phyloP scores from a whole-genome alignment of 768 basidiomycete genomes.

The Austroboletus festivus region DNA sequence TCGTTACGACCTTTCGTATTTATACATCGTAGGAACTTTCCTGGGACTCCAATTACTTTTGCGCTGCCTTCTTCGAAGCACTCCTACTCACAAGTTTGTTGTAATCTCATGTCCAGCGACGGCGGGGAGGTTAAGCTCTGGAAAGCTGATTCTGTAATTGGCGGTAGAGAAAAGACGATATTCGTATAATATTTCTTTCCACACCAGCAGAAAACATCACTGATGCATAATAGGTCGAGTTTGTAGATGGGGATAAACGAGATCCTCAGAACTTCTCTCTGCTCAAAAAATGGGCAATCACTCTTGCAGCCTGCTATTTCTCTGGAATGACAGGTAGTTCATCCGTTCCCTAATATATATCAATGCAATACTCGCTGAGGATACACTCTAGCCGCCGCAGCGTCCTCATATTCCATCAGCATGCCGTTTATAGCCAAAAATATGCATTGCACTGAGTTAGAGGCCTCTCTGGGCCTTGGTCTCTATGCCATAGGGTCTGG shows the following conservation, averaged over 20 bases:
- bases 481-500: constrained; percentile 61
- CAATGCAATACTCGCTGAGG: neutral
- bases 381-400: constrained; percentile 41
- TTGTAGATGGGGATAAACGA: constrained; percentile 35
- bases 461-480: constrained; percentile 46
- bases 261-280: constrained; percentile 38
- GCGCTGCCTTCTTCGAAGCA: too few relatives aligned
- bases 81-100: too few relatives aligned
- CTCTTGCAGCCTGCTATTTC: constrained; percentile 29
- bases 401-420: constrained; percentile 53
- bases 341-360: too few relatives aligned
- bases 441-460: constrained; percentile 40
- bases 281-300: constrained; percentile 42
- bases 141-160: neutral
- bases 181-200: constrained; percentile 5
- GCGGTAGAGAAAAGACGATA: constrained; percentile 4
- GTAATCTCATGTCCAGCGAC: constrained; percentile 8
- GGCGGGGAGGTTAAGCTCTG: neutral
- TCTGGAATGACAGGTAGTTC: constrained; percentile 20
- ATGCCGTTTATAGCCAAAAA: constrained; percentile 50
- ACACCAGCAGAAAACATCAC: neutral
- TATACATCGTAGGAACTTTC: too few relatives aligned
- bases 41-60: too few relatives aligned
- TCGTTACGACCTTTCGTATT: too few relatives aligned
- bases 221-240: constrained; percentile 35